phyloP scores from a whole-genome alignment of 176 grass and related monocot genomes.

The Hordeum marinum region DNA sequence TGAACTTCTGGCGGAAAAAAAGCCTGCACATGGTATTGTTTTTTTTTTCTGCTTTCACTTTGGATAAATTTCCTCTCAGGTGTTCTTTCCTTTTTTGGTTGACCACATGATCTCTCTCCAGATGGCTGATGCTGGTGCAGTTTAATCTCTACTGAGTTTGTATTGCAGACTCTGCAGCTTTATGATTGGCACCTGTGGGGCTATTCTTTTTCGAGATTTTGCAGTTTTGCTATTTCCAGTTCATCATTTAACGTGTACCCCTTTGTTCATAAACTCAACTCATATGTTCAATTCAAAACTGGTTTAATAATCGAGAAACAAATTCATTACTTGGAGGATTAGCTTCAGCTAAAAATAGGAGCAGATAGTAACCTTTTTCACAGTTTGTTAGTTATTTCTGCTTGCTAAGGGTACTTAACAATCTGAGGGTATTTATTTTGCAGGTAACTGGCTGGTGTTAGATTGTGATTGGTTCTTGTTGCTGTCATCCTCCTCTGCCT shows the following conservation, averaged over 20 bases:
- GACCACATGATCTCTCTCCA: neutral
- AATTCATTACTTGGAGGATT: neutral
- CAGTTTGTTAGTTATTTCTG: neutral
- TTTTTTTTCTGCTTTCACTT: neutral
- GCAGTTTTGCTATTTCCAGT: neutral
- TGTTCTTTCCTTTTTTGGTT: neutral
- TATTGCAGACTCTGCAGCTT: neutral
- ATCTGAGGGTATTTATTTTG: conserved; percentile 15
- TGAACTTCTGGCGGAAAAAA: neutral
- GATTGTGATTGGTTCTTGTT: conserved; percentile 1
- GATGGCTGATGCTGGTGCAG: neutral
- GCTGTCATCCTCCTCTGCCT: neutral
- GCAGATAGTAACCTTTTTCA: neutral
- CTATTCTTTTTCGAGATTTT: too few relatives aligned
- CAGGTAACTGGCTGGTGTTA: conserved; percentile 25
- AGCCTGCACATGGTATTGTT: neutral
- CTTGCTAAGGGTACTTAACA: neutral
- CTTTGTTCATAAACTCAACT: neutral
- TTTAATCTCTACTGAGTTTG: neutral
- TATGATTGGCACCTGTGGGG: neutral
- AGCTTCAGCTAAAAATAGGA: neutral
- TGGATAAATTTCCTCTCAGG: neutral
- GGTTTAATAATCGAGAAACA: neutral
- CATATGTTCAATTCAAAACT: neutral
- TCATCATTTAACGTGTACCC: neutral